Base-by-base conservation (phyloP, 2,329 filamentous ascomycete genomes). In the Ophiocordyceps sinensis region DNA sequence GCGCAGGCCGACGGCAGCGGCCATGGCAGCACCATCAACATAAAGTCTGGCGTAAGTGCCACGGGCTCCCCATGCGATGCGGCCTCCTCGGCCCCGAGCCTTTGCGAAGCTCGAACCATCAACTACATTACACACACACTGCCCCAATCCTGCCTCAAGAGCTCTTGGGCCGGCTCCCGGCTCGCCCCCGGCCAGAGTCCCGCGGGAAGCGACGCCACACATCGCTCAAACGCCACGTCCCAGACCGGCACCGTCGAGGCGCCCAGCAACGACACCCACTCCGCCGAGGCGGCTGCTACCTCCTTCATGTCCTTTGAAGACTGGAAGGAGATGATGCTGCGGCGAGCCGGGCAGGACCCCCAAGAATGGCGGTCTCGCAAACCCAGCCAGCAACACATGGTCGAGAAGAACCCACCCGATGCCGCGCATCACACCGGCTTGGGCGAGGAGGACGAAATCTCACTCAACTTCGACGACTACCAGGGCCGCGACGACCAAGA, bases 251-350 rank as follows among this genome's bases (percentile, higher is more conserved):
- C 13, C 19, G 15, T 32, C 13, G 30, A 32, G n/a, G 30, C 30
- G 15, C 4, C 35, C 17, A 21, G 15, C 19, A 37, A 30, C 26
- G 28, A 39, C 40, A 17, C 23, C 23, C 43, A 35, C 5, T 17
- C 15, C 15, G 10, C 32, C 3, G 45, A 46, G 12, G 38, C 45
- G 4, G 28, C 44, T 7, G 36, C 51, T 11, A 53, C 54, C 6
- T 48, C 87, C 7, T 96, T 96, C 58, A 77, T 96, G 52, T 95
- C 91, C 0, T 98, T 98, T 52, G 91, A 96, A 57, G 89, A 96
- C 53, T 98, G 91, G 91, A 96, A 94, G 64, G 85, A 82, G 54
- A 83, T 88, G 67, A 94, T 94, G 64, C 66, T 96, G 15, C 84
- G 81, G 40, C 85, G 86, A 55, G 81, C 77, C 4, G 89, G 86